Conservation (phyloP, 2,329 filamentous ascomycete species). For the Pseudofabraea citricarpa region DNA sequence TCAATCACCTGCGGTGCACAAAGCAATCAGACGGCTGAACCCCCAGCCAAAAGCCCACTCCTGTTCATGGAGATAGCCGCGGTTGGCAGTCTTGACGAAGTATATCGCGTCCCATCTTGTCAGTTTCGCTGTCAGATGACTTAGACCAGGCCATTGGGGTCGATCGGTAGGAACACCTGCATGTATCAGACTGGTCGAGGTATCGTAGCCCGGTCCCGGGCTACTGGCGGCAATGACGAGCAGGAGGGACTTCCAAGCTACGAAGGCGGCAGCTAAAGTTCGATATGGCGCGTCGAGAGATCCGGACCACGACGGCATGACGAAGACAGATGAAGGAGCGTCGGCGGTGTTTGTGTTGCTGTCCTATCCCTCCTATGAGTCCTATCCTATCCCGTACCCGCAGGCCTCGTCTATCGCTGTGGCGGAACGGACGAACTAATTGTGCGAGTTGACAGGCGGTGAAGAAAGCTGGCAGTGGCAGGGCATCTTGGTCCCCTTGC, state of each 20-base stretch:
- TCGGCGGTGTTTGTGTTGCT: too few relatives aligned
- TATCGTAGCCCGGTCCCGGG: slow-evolving; percentile 66
- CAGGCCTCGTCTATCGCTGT: too few relatives aligned
- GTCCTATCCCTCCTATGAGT: too few relatives aligned
- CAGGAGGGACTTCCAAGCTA: slow-evolving; percentile 63
- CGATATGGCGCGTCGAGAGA: slow-evolving; percentile 15
- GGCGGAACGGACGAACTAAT: too few relatives aligned
- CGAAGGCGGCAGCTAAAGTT: slow-evolving; percentile 38
- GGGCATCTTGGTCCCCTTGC: too few relatives aligned
- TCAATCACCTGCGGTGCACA: slow-evolving; percentile 17
- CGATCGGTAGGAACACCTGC: slow-evolving; percentile 16
- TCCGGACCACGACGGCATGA: slow-evolving; percentile 12
- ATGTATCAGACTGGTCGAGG: slow-evolving; percentile 58
- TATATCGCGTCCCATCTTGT: slow-evolving; percentile 81
- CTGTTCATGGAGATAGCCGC: slow-evolving; percentile 71
- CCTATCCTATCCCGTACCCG: too few relatives aligned
- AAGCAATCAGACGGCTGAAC: slow-evolving; percentile 37
- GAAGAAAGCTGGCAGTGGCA: too few relatives aligned
- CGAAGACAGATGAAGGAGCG: too few relatives aligned
- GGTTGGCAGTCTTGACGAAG: slow-evolving; percentile 57
- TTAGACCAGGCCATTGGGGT: slow-evolving; percentile 18
- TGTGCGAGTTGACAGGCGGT: too few relatives aligned
- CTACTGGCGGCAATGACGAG: slow-evolving; percentile 54
- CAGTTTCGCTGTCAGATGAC: slow-evolving; percentile 39
- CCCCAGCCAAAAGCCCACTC: slow-evolving; percentile 76